Percentiles rank a stretch among this genome's conserved stretches.
Evolutionary conservation across 108 stramenopile species (phyloP).

Genomic region (Conticribra guillardii): DNA sequence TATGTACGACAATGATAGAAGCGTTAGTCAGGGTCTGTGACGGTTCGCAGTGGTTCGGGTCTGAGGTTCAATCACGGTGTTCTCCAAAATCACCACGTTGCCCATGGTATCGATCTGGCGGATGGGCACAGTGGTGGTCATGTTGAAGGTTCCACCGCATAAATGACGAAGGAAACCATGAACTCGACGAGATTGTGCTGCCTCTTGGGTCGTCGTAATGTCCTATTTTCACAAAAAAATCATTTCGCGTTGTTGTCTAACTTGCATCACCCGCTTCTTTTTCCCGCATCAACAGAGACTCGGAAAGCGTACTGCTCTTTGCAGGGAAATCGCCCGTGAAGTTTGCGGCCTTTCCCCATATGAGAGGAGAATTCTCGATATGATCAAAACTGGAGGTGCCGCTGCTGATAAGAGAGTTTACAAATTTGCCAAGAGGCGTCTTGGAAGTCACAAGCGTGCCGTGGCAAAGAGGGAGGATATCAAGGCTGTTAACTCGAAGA

Average conservation of each 20-base stretch:
- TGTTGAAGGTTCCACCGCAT: too few species aligned
- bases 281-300: conserved; percentile 48
- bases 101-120: too few species aligned
- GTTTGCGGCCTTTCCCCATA: conserved; percentile 98
- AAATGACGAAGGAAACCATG: too few species aligned
- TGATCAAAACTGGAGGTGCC: conserved; percentile 99
- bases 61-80: too few species aligned
- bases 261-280: background rate
- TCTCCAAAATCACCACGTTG: too few species aligned
- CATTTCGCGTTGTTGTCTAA: background rate
- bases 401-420: conserved; percentile 98
- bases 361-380: conserved; percentile 98
- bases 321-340: conserved; percentile 95
- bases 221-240: too few species aligned
- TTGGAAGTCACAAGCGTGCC: conserved; percentile 99
- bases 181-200: too few species aligned
- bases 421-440: conserved; percentile 99
- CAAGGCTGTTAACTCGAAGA: conserved; percentile 90
- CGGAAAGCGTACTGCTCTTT: conserved; percentile 81
- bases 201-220: too few species aligned
- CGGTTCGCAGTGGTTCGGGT: too few species aligned
- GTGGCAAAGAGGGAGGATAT: conserved; percentile 98
- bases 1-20: background rate
- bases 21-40: background rate
- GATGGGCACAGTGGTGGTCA: too few species aligned